Evolutionary conservation across 2,329 filamentous ascomycete species (phyloP), one percentile per base, ranked within the genome.

Genomic region (Cladophialophora yegresii): DNA sequence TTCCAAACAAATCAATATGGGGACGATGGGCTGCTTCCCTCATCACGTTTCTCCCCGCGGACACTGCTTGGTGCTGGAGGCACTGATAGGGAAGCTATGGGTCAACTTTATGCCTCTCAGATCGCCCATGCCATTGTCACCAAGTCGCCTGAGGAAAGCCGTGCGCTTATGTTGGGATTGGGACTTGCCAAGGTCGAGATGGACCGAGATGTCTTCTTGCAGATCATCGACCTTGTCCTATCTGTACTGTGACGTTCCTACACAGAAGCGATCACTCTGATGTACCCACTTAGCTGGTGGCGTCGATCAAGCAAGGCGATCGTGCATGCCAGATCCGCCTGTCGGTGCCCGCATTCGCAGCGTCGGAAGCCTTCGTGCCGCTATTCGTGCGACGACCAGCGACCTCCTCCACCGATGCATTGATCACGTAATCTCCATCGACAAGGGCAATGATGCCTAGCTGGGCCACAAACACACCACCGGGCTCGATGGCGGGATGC

Each of bases 91-190:
- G 92, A 97, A 73, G 91, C 89, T 0, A 77, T 96, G 4, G 93
- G 92, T 1, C 93, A 97, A 75, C 85, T 97, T 1, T 89, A 96
- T 73, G 93, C 93, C 2, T 91, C 91, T 50, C 93, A 97, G 73
- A 89, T 98, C 69, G 95, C 89, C 4, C 96, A 88, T 72, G 85
- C 89, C 45, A 84, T 99, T 64, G 83, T 88, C 20, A 85, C 89
- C 65, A 87, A 87, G 67, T 83, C 90, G 58, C 87, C 91, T 5
- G 78, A 81, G 51, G 87, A 89, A 74, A 81, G 80, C 67, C 77
- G 87, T 49, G 77, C 84, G 68, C 76, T 89, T 13, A 82, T 89
- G 23, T 71, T 89, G 61, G 74, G 66, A 63, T 70, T 67, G 61
- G 75, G 67, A 69, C 72, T 78, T 56, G 70, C 62, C 32, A 71